A percentile compares a stretch with the other conserved stretches of the same genome.
Conservation (phyloP, 2,329 filamentous ascomycete species). For the Volutella citrinella region DNA sequence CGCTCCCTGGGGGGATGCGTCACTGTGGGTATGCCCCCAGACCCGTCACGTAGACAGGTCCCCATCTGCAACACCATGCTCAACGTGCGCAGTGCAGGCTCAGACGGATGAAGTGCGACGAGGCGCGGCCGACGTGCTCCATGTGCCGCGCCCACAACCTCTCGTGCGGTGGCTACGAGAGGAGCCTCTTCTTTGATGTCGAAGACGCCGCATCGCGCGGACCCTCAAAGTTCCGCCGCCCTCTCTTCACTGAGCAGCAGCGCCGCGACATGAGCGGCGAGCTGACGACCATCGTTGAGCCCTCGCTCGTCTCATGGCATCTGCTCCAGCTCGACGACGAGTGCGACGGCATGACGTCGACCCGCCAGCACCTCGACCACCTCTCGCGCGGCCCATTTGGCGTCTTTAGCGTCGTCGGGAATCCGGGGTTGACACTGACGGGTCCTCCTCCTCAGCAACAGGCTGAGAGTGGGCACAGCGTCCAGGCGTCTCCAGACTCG, state of each 20-base stretch:
- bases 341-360: slow-evolving; percentile 6
- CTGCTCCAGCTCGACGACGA: slow-evolving; percentile 14
- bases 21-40: slow-evolving; percentile 5
- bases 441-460: not conserved
- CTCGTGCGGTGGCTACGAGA: slow-evolving; percentile 14
- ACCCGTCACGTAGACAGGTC: too few relatives aligned
- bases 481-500: too few relatives aligned
- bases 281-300: slow-evolving; percentile 6
- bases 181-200: slow-evolving; percentile 16
- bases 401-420: slow-evolving; percentile 4
- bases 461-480: too few relatives aligned
- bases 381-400: slow-evolving; percentile 16
- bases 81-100: slow-evolving; percentile 6
- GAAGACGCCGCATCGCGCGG: slow-evolving; percentile 4
- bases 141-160: slow-evolving; percentile 10
- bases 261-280: slow-evolving; percentile 11
- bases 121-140: slow-evolving; percentile 10
- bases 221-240: slow-evolving; percentile 9
- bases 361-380: slow-evolving; percentile 3
- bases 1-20: slow-evolving; percentile 16
- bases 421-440: not conserved
- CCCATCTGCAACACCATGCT: too few relatives aligned
- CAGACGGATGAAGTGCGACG: slow-evolving; percentile 18
- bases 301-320: slow-evolving; percentile 6
- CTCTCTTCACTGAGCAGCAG: slow-evolving; percentile 11